phyloP scores from a whole-genome alignment of 2,329 filamentous ascomycete genomes.

The Diplodia scrobiculata region DNA sequence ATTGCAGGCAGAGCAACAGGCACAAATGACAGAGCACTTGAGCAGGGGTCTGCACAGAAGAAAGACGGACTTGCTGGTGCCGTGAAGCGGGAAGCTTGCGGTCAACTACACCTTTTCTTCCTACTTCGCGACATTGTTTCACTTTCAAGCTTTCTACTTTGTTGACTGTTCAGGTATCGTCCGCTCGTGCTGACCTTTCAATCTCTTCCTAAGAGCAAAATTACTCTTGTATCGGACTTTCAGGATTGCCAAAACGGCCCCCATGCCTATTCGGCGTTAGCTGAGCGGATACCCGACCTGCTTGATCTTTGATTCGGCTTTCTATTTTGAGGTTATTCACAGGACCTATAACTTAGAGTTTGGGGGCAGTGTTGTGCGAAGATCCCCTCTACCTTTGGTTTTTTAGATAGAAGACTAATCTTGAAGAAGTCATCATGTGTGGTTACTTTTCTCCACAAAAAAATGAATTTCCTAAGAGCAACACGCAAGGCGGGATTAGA shows the following conservation, averaged over 20 bases:
- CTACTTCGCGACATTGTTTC: not conserved
- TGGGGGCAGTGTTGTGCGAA: not conserved
- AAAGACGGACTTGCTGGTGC: slow-evolving; percentile 7
- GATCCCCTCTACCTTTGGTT: not conserved
- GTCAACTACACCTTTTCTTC: not conserved
- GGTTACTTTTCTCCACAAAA: no score
- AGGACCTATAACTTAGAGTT: not conserved
- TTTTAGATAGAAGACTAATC: not conserved
- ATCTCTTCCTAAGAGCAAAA: not conserved
- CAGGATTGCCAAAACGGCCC: not conserved
- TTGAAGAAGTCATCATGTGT: no score
- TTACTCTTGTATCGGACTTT: not conserved
- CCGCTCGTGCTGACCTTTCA: not conserved
- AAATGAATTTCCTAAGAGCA: no score
- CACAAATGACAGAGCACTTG: not conserved
- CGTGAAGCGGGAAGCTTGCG: not conserved
- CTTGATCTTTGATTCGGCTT: not conserved
- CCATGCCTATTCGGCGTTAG: not conserved
- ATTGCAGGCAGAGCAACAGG: not conserved
- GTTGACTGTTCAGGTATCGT: not conserved
- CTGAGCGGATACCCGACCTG: not conserved
- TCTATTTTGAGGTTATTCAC: not conserved
- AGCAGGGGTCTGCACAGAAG: not conserved
- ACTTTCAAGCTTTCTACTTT: not conserved
- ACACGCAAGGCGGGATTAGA: no score